Base-by-base conservation (phyloP, 2,329 filamentous ascomycete species). In the Neoascochyta sp. region DNA sequence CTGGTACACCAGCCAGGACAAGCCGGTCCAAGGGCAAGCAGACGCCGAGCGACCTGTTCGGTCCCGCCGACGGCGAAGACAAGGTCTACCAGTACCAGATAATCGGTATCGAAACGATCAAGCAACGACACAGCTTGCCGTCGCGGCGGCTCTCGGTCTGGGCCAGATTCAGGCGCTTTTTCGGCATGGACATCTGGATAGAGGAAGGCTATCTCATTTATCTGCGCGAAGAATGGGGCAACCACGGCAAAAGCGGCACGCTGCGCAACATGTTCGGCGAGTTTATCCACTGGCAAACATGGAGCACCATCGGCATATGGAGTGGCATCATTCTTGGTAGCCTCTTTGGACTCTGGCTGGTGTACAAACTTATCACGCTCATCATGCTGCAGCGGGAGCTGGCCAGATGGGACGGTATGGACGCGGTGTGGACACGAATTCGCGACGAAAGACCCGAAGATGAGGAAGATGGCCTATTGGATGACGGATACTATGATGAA, bases 351-450 rank as follows among this genome's bases (percentile, higher is more conserved):
- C 22, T 57, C 3, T 47, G 45, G 9, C 27, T 41, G 4, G 6
- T 50, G 2, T 54, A 47, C 30, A 47, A 42, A 19, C 26, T 55
- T 0, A 44, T 37, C 24, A 32, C 43, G 11, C 42, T 54, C 13
- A 29, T 45, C 7, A 37, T 47, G 29, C 34, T 45, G 19, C 54
- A 60, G 29, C 36, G 46, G 16, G 47, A 52, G 22, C 45, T 62
- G 4, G 53, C 53, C 26, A 41, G 45, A 13, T 60, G 56, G 55
- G 45, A 56, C 14, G 56, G 56, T 15, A 62, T 60, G 36, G 57
- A 60, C 9, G 43, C 45, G 21, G 56, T 60, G 0, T 60, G 57
- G 48, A 50, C 45, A 19, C 52, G 51, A 7, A 36, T 59, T 22
- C 45, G 54, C 11, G 32, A 44, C 9, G 50, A 51, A 8, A 26